Percentiles rank a stretch among this genome's conserved stretches.
Conservation (phyloP, 495 filamentous ascomycete genomes). For the Amphirosellinia nigrospora region DNA sequence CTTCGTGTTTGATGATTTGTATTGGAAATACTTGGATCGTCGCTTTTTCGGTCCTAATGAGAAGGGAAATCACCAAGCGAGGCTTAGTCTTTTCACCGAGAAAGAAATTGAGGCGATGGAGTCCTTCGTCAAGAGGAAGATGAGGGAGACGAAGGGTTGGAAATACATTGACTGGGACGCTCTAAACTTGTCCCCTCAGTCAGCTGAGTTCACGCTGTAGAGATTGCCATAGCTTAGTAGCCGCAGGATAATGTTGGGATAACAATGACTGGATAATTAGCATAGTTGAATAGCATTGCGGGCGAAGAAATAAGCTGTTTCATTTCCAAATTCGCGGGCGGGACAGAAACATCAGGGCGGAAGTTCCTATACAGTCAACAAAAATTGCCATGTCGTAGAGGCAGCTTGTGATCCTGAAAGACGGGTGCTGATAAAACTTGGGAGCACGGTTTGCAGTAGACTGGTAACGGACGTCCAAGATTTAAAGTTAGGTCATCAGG, state of each 20-base stretch:
- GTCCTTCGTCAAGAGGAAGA: slow-evolving; percentile 34
- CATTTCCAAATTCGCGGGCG: neutral
- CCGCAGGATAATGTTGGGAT: neutral
- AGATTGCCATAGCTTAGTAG: neutral
- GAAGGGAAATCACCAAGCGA: slow-evolving; percentile 27
- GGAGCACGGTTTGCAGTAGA: no score
- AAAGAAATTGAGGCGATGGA: slow-evolving; percentile 36
- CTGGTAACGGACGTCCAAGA: no score
- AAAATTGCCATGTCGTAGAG: neutral
- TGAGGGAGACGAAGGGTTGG: slow-evolving; percentile 32
- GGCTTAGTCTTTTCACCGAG: slow-evolving; percentile 32
- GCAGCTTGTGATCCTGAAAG: no score
- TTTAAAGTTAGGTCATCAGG: no score
- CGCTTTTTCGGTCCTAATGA: slow-evolving; percentile 35
- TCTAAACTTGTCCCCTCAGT: neutral
- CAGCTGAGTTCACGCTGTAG: neutral
- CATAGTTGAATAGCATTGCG: neutral
- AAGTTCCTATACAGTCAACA: no score
- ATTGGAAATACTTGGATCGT: slow-evolving; percentile 36
- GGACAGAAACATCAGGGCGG: neutral
- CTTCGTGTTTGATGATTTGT: slow-evolving; percentile 41
- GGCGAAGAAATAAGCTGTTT: neutral
- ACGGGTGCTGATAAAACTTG: no score
- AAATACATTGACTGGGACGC: neutral
- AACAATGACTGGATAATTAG: neutral